These are phyloP conservation scores for Alternaria viburni DNA, from an alignment of 2,329 filamentous ascomycete genomes.

Conservation along the genomic window DNA sequence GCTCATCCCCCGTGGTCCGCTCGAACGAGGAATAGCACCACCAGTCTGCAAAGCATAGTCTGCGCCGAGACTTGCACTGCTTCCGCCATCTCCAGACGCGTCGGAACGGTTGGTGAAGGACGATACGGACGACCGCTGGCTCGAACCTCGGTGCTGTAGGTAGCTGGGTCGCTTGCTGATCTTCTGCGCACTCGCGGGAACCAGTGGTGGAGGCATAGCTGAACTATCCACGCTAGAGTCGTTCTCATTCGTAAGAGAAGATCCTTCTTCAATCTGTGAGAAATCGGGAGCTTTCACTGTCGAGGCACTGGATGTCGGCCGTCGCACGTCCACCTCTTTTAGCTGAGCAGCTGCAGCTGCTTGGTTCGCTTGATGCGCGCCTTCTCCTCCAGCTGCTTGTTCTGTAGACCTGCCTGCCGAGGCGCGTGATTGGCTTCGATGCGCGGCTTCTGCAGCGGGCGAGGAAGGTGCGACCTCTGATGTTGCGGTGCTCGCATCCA, in stretches of 20 bases:
- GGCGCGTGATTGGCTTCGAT: constrained; percentile 32
- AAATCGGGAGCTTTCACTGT: constrained; percentile 49
- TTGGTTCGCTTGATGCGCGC: constrained; percentile 6
- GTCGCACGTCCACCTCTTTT: constrained; percentile 30
- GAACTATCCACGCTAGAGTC: constrained; percentile 40
- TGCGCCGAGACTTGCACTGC: constrained; percentile 75
- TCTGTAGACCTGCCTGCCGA: constrained; percentile 7
- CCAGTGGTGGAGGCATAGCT: constrained; percentile 23
- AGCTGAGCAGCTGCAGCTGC: constrained; percentile 15
- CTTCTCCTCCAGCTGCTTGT: constrained; percentile 3
- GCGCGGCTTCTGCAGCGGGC: constrained; percentile 52
- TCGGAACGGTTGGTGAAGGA: constrained; percentile 62
- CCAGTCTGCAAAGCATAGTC: constrained; percentile 86
- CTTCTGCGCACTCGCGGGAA: constrained; percentile 30
- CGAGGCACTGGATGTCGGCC: constrained; percentile 48
- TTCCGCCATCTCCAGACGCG: constrained; percentile 66
- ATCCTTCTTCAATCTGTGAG: constrained; percentile 35
- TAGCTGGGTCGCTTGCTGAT: constrained; percentile 60
- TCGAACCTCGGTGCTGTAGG: constrained; percentile 61
- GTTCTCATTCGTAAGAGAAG: constrained; percentile 36
- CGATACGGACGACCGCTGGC: constrained; percentile 65
- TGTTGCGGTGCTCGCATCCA: constrained; percentile 34
- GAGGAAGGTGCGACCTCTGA: constrained; percentile 51
- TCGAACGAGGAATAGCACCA: constrained; percentile 67
- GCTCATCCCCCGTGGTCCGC: constrained; percentile 53